Evolutionary conservation across 768 basidiomycete genomes (phyloP), one percentile per base, ranked within the genome.

Genomic region (Sporobolomyces phaffii): DNA sequence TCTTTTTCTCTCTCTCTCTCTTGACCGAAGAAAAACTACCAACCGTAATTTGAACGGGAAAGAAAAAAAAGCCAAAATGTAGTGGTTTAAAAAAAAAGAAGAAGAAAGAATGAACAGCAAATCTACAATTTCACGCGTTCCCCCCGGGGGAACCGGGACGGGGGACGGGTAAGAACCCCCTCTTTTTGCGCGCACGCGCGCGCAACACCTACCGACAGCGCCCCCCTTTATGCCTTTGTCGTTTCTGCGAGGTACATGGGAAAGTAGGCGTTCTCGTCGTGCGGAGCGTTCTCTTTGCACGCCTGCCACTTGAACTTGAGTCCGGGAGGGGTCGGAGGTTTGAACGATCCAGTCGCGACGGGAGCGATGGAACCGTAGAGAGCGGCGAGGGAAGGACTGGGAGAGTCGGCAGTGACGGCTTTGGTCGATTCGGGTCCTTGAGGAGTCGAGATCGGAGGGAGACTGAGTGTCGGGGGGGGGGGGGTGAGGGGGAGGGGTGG

Each of bases 331-430:
- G 45, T 59, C 17, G 70, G 70, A 33, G 70, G 62, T 50, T 64
- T 64, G 65, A 72, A 72, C 1, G 48, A 34, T 4, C 53, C 14
- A 13, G 49, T 20, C 1, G 63, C 48, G 53, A 34, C 24, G 65
- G 29, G 1, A 38, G 3, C 38, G 62, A 48, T 9, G 64, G 10
- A n/a, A n/a, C n/a, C n/a, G 70, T 68, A 72, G 44, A 72, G 58
- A 24, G 70, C 34, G 5, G 70, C 54, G 63, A 72, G 70, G 11
- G 70, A 68, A 9, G 70, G 70, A 2, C 50, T 54, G 28, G 65
- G 65, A 8, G 65, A 43, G 45, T 72, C 70, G 70, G 65, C 70
- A 8, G 65, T 68, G 65, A 68, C 28, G 44, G 70, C 66, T n/a
- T n/a, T n/a, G 51, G 65, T 72, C 22, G 58, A 17, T 24, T 47